Conservation (phyloP, 805 yeast species). For the Ogataea degrootiae region DNA sequence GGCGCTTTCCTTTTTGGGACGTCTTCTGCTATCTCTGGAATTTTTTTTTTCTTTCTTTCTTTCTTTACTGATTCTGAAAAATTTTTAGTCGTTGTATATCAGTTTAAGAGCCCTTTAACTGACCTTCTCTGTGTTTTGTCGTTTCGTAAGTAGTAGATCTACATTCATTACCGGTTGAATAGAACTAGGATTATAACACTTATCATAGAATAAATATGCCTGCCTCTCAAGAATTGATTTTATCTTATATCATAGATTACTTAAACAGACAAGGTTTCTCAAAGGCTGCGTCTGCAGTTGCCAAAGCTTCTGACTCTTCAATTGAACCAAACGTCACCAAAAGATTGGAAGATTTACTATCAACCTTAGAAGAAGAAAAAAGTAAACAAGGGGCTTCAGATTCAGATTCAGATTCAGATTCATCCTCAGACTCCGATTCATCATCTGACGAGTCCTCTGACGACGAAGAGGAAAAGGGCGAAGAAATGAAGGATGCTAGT, state of each 20-base stretch:
- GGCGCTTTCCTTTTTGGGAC: too few relatives aligned
- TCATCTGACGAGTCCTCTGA: too few relatives aligned
- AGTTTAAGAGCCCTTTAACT: too few relatives aligned
- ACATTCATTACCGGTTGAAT: too few relatives aligned
- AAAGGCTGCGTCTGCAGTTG: slow-evolving; percentile 19
- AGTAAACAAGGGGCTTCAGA: slow-evolving; percentile 7
- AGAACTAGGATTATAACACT: too few relatives aligned
- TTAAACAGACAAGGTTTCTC: slow-evolving; percentile 21
- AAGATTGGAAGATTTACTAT: slow-evolving; percentile 10
- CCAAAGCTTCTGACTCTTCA: slow-evolving; percentile 4
- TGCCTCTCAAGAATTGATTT: slow-evolving; percentile 12
- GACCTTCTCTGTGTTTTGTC: too few relatives aligned
- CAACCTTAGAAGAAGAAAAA: background rate
- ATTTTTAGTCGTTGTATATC: background rate
- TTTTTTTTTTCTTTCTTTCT: background rate
- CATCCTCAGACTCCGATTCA: background rate
- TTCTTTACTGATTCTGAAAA: background rate
- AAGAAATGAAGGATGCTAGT: slow-evolving; percentile 13
- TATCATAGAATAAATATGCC: slow-evolving; percentile 9
- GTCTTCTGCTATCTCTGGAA: background rate
- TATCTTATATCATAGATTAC: slow-evolving; percentile 21
- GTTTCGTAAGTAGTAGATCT: too few relatives aligned
- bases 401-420: slow-evolving; percentile 20
- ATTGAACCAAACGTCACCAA: background rate
- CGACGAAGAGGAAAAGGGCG: slow-evolving; percentile 17